Evolutionary conservation across 1,139 yeast species (phyloP).

Genomic region (Geotrichum candidum): DNA sequence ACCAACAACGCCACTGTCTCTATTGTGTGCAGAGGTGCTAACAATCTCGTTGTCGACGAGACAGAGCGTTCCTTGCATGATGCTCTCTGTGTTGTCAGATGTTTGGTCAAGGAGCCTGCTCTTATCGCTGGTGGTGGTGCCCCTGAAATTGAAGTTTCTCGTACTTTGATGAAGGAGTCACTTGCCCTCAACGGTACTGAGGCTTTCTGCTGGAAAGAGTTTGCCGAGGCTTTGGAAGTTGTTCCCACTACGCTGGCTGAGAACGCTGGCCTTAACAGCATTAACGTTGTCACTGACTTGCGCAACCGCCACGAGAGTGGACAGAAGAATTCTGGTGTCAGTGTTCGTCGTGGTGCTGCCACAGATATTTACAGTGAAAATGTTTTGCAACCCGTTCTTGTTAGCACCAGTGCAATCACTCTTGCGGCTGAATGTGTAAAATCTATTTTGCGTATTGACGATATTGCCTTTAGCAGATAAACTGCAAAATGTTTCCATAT

Average conservation of each 20-base stretch:
- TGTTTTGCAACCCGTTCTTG: constrained; percentile 92
- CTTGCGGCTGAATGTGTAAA: constrained; percentile 95
- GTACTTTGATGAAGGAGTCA: constrained; percentile 72
- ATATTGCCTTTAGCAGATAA: constrained; percentile 76
- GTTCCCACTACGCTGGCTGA: constrained; percentile 97
- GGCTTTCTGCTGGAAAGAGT: constrained; percentile 91
- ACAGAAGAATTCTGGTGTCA: constrained; percentile 89
- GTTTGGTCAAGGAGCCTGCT: constrained; percentile 90
- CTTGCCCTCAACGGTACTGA: constrained; percentile 80
- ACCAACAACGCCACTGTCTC: constrained; percentile 66
- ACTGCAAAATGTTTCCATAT: background rate
- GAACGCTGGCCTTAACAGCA: constrained; percentile 93
- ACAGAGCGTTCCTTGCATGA: constrained; percentile 96
- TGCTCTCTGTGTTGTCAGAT: constrained; percentile 92
- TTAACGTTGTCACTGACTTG: constrained; percentile 89
- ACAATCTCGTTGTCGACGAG: constrained; percentile 82
- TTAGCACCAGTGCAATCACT: constrained; percentile 86
- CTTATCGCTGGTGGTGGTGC: constrained; percentile 99
- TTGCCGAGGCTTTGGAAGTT: constrained; percentile 91
- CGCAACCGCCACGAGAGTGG: constrained; percentile 90
- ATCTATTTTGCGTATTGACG: constrained; percentile 91
- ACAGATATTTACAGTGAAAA: constrained; percentile 89
- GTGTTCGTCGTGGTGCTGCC: constrained; percentile 90
- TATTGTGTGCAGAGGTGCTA: constrained; percentile 92
- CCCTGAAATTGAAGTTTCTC: constrained; percentile 91